phyloP scores from a whole-genome alignment of 176 grass and related monocot genomes.

The Zea luxurians region DNA sequence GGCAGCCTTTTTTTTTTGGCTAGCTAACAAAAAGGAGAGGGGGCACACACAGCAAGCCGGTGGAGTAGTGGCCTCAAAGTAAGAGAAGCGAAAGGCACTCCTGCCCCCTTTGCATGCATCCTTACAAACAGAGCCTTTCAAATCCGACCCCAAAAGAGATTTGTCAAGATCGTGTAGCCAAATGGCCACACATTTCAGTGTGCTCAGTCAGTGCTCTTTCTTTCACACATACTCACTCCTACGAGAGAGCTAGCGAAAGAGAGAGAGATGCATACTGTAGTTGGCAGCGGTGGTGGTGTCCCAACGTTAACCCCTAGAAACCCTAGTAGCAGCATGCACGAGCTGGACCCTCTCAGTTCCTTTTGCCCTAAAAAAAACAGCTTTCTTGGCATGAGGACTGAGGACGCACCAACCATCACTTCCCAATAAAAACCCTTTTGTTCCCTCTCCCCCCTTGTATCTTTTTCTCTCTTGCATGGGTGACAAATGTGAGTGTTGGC shows the following conservation, averaged over 20 bases:
- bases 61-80: slow-evolving; percentile 53
- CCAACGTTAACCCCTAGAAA: slow-evolving; percentile 34
- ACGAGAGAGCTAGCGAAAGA: background rate
- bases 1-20: slow-evolving; percentile 42
- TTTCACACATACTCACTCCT: background rate
- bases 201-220: slow-evolving; percentile 10
- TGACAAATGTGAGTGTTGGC: slow-evolving; percentile 56
- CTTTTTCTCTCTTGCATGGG: slow-evolving; percentile 38
- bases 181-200: slow-evolving; percentile 54
- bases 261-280: background rate
- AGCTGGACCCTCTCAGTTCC: slow-evolving; percentile 20
- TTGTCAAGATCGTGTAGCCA: slow-evolving; percentile 50
- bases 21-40: slow-evolving; percentile 56
- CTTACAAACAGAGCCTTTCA: slow-evolving; percentile 64
- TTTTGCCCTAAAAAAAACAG: slow-evolving; percentile 34
- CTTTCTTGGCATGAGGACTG: slow-evolving; percentile 64
- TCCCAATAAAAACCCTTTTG: slow-evolving; percentile 47
- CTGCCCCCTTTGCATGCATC: slow-evolving; percentile 47
- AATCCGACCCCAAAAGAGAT: slow-evolving; percentile 47
- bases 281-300: background rate
- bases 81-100: slow-evolving; percentile 50
- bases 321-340: slow-evolving; percentile 39
- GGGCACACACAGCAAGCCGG: slow-evolving; percentile 31
- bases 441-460: background rate
- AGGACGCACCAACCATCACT: slow-evolving; percentile 66